Conservation (phyloP, 2,329 filamentous ascomycete genomes). For the Periglandula ipomoeae region DNA sequence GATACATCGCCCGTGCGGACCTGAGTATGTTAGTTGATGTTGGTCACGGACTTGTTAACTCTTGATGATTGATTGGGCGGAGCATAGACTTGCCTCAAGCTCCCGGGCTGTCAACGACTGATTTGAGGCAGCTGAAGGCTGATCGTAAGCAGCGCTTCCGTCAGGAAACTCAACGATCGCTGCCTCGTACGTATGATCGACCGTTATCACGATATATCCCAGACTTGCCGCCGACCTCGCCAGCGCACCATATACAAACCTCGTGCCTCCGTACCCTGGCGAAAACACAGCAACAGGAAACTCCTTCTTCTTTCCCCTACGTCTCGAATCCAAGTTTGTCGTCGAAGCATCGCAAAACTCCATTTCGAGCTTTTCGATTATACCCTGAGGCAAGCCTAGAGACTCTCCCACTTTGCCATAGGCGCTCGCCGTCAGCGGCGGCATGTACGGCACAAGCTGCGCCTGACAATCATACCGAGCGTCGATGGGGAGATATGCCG, state of each 20-base stretch:
- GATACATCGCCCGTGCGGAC: slow-evolving; percentile 25
- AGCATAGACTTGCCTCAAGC: too few species aligned
- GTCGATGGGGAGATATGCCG: slow-evolving; percentile 12
- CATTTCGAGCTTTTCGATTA: slow-evolving; percentile 19
- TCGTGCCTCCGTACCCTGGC: slow-evolving; percentile 32
- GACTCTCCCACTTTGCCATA: slow-evolving; percentile 19
- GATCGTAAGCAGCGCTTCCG: slow-evolving; percentile 22
- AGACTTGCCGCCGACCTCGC: slow-evolving; percentile 35
- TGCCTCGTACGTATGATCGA: slow-evolving; percentile 41
- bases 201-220: slow-evolving; percentile 34
- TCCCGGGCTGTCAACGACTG: too few species aligned
- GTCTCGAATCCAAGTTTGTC: too few species aligned
- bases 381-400: slow-evolving; percentile 21
- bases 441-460: slow-evolving; percentile 31
- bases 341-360: slow-evolving; percentile 20
- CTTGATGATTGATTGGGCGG: too few species aligned
- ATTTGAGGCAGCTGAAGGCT: too few species aligned
- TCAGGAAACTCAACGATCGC: slow-evolving; percentile 37
- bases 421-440: slow-evolving; percentile 18
- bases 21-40: background rate
- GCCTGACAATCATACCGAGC: slow-evolving; percentile 4
- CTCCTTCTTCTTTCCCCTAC: too few species aligned
- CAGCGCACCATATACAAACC: slow-evolving; percentile 33
- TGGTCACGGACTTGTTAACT: too few species aligned
- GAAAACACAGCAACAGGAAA: slow-evolving; percentile 30